phyloP scores from a whole-genome alignment of 768 basidiomycete genomes.

The Cyclocybe cylindracea region DNA sequence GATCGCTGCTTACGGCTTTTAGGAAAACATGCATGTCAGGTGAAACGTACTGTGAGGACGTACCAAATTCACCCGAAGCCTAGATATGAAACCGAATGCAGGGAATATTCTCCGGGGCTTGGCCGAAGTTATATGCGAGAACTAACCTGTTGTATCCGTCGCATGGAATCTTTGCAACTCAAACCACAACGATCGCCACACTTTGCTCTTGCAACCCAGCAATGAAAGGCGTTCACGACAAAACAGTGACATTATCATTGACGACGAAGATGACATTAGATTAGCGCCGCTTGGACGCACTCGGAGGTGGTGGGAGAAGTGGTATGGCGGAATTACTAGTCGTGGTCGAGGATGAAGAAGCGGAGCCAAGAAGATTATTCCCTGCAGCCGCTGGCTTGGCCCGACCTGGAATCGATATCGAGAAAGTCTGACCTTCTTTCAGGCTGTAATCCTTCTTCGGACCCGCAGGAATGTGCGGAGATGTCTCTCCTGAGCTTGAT shows the following conservation, averaged over 20 bases:
- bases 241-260: not conserved
- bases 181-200: too few species aligned
- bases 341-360: conserved; percentile 16
- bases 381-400: conserved; percentile 34
- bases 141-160: not conserved
- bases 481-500: conserved; percentile 42
- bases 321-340: conserved; percentile 51
- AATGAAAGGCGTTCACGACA: not conserved
- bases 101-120: conserved; percentile 11
- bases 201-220: too few species aligned
- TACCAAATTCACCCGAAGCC: not conserved
- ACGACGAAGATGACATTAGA: not conserved
- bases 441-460: conserved; percentile 93
- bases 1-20: too few species aligned
- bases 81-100: not conserved
- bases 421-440: conserved; percentile 94
- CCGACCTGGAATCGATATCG: conserved; percentile 88
- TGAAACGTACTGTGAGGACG: not conserved
- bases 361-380: conserved; percentile 38
- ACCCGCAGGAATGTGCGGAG: conserved; percentile 72
- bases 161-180: not conserved
- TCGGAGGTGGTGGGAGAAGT: conserved; percentile 83
- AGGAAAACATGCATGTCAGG: too few species aligned
- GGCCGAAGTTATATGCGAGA: conserved; percentile 9
- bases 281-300: conserved; percentile 52